Evolutionary conservation across 352 stramenopile genomes (phyloP), one percentile per base, ranked within the genome.

Genomic region (Phytophthora hybrid): DNA sequence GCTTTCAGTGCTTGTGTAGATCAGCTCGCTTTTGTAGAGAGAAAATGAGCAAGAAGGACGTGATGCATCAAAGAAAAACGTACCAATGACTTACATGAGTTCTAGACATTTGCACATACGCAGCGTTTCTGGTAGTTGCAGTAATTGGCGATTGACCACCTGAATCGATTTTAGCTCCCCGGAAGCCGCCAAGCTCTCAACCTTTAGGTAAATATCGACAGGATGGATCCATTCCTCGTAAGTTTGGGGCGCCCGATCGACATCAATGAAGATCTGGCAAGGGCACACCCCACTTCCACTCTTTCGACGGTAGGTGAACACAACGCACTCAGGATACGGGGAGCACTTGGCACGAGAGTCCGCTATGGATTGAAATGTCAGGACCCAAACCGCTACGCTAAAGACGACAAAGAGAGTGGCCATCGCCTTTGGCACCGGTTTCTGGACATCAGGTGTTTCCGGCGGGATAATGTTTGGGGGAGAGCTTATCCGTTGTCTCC

Each of bases 171-270:
- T 55, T 5, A 82, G 11, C 11, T 23, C 29, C 0, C 81, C 79
- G 2, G 71, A 57, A 9, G 66, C 55, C 11, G 72, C 71, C 0
- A 84, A 32, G 0, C 61, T 37, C 4, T 53, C 62, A 1, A 84
- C 52, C 18, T 66, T 68, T 3, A 47, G 5, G 1, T 63, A 74
- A 2, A 71, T 59, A 32, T 81, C 63, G 2, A 65, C 29, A 4
- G 72, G 53, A 23, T 77, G 3, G 6, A 73, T 34, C 71, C 75
- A 77, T n/a, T 82, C 39, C 0, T 65, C 26, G 29, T 77, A 82
- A 1, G 59, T 82, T 32, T 67, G 70, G 18, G 75, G 71, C 2
- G 54, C 39, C 10, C 60, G 51, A 16, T 82, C 56, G 26, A 69
- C 34, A 44, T 82, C 59, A 41, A 82, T 74, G 47, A 73, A 21